phyloP scores from a whole-genome alignment of 148 eudicot species.

The Dysphania ambrosioides region DNA sequence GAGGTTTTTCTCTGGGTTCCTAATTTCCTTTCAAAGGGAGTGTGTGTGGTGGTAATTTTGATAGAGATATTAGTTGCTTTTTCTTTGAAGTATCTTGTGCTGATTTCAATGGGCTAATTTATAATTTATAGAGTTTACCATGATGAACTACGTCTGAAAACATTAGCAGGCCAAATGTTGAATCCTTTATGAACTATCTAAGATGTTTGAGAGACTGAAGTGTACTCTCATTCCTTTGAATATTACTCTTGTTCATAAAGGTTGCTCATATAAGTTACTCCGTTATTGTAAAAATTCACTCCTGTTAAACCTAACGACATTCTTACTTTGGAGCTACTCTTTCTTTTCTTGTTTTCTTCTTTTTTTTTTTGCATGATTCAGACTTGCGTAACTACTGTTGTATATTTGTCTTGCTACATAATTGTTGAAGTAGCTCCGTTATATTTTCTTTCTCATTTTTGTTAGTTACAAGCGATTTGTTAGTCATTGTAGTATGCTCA shows the following conservation, averaged over 20 bases:
- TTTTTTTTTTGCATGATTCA: not conserved
- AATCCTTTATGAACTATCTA: not conserved
- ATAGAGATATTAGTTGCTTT: not conserved
- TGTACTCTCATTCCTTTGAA: not conserved
- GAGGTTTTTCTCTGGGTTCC: not conserved
- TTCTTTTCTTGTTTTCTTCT: not conserved
- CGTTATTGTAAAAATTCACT: not conserved
- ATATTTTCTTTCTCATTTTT: not conserved
- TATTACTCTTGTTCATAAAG: too few species aligned
- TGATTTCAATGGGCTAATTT: not conserved
- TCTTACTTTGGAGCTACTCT: not conserved
- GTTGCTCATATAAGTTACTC: too few species aligned
- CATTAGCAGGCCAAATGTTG: not conserved
- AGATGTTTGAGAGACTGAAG: not conserved
- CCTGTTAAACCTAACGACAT: not conserved
- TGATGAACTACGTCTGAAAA: constrained; percentile 1
- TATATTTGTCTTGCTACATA: not conserved
- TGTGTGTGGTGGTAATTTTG: not conserved
- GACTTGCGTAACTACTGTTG: not conserved
- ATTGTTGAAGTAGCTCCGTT: not conserved
- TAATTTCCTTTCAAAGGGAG: not conserved
- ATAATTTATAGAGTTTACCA: not conserved
- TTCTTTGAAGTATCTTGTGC: not conserved
- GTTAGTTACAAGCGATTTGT: not conserved
- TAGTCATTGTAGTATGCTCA: not conserved